These are phyloP conservation scores for Phlegmacium glaucopus DNA, from an alignment of 768 basidiomycete species.

Conservation along the genomic window DNA sequence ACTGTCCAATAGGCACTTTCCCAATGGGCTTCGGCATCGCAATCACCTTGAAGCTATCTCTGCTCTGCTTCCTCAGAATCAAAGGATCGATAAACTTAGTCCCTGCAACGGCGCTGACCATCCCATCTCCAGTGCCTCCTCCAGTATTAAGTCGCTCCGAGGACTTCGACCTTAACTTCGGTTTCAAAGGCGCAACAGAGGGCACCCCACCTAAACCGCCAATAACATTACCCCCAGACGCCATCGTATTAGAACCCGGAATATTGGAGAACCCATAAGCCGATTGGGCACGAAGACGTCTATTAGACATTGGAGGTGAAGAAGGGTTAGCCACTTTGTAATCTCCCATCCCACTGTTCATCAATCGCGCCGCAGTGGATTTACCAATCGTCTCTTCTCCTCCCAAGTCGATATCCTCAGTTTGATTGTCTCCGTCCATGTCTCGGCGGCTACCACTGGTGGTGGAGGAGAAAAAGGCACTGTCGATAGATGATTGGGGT, in stretches of 20 bases:
- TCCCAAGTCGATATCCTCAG: conserved; percentile 35
- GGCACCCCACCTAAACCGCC: conserved; percentile 8
- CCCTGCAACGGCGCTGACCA: conserved; percentile 22
- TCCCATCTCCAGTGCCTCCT: conserved; percentile 22
- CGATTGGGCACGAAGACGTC: conserved; percentile 49
- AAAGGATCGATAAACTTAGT: conserved; percentile 78
- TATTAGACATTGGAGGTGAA: conserved; percentile 14
- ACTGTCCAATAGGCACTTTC: conserved; percentile 71
- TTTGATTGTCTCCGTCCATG: conserved; percentile 25
- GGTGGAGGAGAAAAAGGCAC: conserved; percentile 1
- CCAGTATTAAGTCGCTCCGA: conserved; percentile 31
- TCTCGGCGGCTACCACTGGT: conserved; percentile 29
- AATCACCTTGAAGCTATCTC: conserved; percentile 26
- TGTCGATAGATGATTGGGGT: conserved; percentile 9
- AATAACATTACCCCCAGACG: conserved; percentile 5
- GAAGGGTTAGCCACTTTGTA: conserved; percentile 18
- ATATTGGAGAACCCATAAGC: conserved; percentile 47
- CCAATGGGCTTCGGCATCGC: conserved; percentile 44
- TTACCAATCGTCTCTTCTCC: conserved; percentile 65
- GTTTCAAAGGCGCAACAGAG: conserved; percentile 32
- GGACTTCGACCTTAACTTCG: conserved; percentile 38
- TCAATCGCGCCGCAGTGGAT: conserved; percentile 35
- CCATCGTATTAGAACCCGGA: conserved; percentile 23
- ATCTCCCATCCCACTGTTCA: conserved; percentile 16
- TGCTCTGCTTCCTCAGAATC: conserved; percentile 58